phyloP scores from a whole-genome alignment of 352 stramenopile genomes.

The Phytophthora pistaciae region DNA sequence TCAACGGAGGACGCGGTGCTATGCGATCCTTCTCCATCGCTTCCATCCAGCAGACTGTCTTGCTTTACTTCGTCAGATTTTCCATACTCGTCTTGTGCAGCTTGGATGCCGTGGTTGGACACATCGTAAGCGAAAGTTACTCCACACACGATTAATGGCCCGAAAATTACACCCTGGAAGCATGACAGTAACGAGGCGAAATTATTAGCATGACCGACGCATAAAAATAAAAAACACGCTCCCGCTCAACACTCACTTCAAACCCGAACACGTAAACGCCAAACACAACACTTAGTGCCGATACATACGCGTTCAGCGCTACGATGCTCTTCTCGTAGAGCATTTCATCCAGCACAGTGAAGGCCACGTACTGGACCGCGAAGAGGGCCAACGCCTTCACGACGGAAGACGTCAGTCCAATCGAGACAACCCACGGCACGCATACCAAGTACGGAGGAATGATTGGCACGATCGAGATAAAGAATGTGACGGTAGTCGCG shows the following conservation, averaged over 20 bases:
- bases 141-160: slow-evolving; percentile 82
- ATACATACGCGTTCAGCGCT: slow-evolving; percentile 88
- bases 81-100: slow-evolving; percentile 73
- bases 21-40: slow-evolving; percentile 61
- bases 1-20: slow-evolving; percentile 55
- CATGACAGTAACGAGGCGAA: background rate
- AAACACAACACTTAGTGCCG: slow-evolving; percentile 87
- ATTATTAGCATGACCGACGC: background rate
- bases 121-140: slow-evolving; percentile 89
- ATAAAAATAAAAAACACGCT: background rate
- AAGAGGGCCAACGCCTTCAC: slow-evolving; percentile 85
- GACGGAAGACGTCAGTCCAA: slow-evolving; percentile 83
- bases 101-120: slow-evolving; percentile 89
- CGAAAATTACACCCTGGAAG: slow-evolving; percentile 83
- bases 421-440: slow-evolving; percentile 84
- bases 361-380: slow-evolving; percentile 85
- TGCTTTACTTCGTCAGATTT: slow-evolving; percentile 52
- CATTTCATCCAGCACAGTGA: slow-evolving; percentile 89
- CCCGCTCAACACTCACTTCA: slow-evolving; percentile 50
- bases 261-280: slow-evolving; percentile 90
- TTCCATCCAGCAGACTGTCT: slow-evolving; percentile 45
- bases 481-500: slow-evolving; percentile 86
- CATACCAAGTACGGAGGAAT: slow-evolving; percentile 89
- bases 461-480: slow-evolving; percentile 91
- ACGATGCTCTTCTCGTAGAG: slow-evolving; percentile 91